These are phyloP conservation scores for Cyberlindnera euphorbiae DNA, from an alignment of 805 yeast species.

Conservation along the genomic window DNA sequence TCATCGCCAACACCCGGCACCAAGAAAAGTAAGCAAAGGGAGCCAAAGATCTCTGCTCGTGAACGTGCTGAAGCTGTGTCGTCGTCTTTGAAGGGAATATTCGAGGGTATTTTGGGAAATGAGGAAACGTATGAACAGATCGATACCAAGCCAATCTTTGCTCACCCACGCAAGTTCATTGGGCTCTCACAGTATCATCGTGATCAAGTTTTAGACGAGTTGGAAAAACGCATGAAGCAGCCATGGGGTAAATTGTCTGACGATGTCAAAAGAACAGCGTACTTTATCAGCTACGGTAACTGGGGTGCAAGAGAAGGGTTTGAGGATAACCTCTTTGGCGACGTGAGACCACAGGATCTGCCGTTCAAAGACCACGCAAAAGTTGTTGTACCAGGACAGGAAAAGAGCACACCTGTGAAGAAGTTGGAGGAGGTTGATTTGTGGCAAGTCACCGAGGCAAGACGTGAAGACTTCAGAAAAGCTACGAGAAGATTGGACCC, in stretches of 20 bases:
- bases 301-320: slow-evolving; percentile 67
- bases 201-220: slow-evolving; percentile 50
- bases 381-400: slow-evolving; percentile 12
- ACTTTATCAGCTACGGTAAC: slow-evolving; percentile 62
- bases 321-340: slow-evolving; percentile 38
- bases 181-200: slow-evolving; percentile 41
- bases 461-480: slow-evolving; percentile 40
- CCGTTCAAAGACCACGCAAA: slow-evolving; percentile 45
- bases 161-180: slow-evolving; percentile 32
- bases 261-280: slow-evolving; percentile 51
- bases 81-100: slow-evolving; percentile 24
- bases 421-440: slow-evolving; percentile 36
- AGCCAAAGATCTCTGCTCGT: slow-evolving; percentile 13
- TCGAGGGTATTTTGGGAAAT: slow-evolving; percentile 27
- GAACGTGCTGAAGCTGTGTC: slow-evolving; percentile 24
- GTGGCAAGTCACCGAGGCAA: slow-evolving; percentile 37
- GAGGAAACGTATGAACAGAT: slow-evolving; percentile 44
- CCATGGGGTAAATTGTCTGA: slow-evolving; percentile 50
- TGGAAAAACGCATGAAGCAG: slow-evolving; percentile 42
- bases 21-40: neutral
- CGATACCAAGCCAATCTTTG: slow-evolving; percentile 39
- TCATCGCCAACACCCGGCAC: too few species aligned
- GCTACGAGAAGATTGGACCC: slow-evolving; percentile 53
- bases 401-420: slow-evolving; percentile 15
- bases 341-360: slow-evolving; percentile 50